phyloP scores from a whole-genome alignment of 441 rosid genomes.

The Erodium chrysanthum region DNA sequence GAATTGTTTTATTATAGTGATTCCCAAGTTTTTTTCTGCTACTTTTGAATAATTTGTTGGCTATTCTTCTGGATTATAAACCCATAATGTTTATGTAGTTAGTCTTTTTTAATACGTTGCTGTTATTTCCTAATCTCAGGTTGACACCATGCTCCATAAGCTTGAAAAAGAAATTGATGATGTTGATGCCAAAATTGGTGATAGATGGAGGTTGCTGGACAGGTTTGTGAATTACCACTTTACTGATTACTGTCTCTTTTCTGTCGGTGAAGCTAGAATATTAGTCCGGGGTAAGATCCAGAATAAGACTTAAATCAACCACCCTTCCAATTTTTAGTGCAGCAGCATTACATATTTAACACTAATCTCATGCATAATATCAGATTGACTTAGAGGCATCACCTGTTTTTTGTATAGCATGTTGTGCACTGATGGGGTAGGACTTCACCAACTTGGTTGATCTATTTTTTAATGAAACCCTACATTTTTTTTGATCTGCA shows the following conservation, averaged over 20 bases:
- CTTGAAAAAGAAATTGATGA: constrained; percentile 89
- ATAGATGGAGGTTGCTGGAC: constrained; percentile 77
- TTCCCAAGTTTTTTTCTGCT: background rate
- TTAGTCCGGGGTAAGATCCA: too few relatives aligned
- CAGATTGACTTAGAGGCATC: too few relatives aligned
- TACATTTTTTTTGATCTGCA: too few relatives aligned
- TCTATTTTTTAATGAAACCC: too few relatives aligned
- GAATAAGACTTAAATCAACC: too few relatives aligned
- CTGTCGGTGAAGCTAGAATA: too few relatives aligned
- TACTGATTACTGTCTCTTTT: background rate
- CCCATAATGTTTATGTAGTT: background rate
- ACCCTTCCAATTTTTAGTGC: too few relatives aligned
- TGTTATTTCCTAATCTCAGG: constrained; percentile 31
- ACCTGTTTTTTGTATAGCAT: too few relatives aligned
- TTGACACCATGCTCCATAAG: constrained; percentile 86
- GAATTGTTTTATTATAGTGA: background rate
- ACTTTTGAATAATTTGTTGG: background rate
- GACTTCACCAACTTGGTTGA: too few relatives aligned
- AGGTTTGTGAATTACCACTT: constrained; percentile 42
- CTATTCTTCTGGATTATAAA: constrained; percentile 4
- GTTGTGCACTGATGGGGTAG: too few relatives aligned
- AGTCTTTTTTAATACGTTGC: background rate
- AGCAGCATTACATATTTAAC: too few relatives aligned
- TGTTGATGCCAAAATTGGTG: constrained; percentile 82
- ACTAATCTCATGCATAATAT: too few relatives aligned